Base-by-base conservation (phyloP, 352 stramenopile genomes). In the Phytophthora kernoviae region DNA sequence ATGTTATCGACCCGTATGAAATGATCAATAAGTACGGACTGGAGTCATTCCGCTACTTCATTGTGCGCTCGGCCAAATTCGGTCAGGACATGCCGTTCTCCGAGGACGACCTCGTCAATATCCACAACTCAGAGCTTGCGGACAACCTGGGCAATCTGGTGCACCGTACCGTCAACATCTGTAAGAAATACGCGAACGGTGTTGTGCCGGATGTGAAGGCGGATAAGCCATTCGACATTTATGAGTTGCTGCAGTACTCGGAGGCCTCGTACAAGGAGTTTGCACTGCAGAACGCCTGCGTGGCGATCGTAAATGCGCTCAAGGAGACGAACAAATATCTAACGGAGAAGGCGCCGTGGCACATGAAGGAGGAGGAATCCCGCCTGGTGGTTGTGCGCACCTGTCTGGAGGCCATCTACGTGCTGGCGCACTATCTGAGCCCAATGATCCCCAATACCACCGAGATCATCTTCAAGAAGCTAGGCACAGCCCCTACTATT, bases 261-360 rank as follows among this genome's bases (percentile, higher is more conserved):
- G 74, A 89, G 49, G 69, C 82, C 21, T 96, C 96, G 48, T 98
- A 99, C 90, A 84, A 97, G 59, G 81, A 89, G 15, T 98, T 91
- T 65, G 77, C 91, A 41, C 79, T 99, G 14, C 91, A 99, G 55
- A 89, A 84, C 33, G 93, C 93, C 32, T 89, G 85, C 27, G 84
- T 94, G 48, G 72, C 90, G 49, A 91, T 96, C 24, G 90, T 98
- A 18, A 90, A 97, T 62, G 94, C 87, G 36, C 82, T 93, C 10
- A 91, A 90, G 53, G 87, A 98, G 60, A 94, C 97, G 9, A 99
- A 99, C 79, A 97, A 98, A 66, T 99, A 99, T 72, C 74, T 99
- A 52, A 98, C 97, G 42, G 91, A 98, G 55, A 94, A 97, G 68
- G 97, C 96, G 55, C 97, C 97, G 41, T 99, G 97, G 97, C 96